Evolutionary conservation across 2,329 filamentous ascomycete genomes (phyloP).

Genomic region (Aspergillus clavatus): DNA sequence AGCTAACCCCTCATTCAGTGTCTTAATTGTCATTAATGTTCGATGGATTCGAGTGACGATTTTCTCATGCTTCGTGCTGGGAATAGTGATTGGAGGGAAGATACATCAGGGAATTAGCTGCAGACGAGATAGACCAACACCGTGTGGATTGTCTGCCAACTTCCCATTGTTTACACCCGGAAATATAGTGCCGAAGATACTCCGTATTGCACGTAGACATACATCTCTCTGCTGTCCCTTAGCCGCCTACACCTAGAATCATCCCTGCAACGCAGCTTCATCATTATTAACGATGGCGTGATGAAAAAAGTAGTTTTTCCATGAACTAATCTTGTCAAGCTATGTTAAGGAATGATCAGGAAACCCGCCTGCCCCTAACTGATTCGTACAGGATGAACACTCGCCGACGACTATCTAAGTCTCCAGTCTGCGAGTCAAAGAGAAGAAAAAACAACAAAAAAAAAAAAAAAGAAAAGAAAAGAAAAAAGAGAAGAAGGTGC

Average conservation of each 20-base stretch:
- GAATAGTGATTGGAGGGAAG: not conserved
- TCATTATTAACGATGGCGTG: not conserved
- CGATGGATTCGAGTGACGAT: no score
- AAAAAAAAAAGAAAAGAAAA: not conserved
- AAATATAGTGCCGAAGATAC: not conserved
- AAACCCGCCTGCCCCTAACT: not conserved
- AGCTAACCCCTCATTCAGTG: constrained; percentile 1
- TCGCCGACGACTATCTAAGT: not conserved
- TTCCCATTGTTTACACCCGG: not conserved
- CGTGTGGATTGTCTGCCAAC: not conserved
- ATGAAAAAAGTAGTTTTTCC: no score
- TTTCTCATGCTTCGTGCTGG: no score
- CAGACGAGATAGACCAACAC: no score
- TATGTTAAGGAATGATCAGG: not conserved
- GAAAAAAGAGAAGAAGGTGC: not conserved
- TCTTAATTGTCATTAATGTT: not conserved
- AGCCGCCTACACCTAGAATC: not conserved
- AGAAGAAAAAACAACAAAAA: not conserved
- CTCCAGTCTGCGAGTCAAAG: not conserved
- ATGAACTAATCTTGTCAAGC: not conserved
- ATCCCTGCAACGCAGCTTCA: not conserved
- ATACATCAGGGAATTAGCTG: not conserved
- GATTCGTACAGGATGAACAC: not conserved
- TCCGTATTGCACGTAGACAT: no score
- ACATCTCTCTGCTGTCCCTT: no score